phyloP scores from a whole-genome alignment of 164 flowering plant species.

The Euptelea pleiosperma region DNA sequence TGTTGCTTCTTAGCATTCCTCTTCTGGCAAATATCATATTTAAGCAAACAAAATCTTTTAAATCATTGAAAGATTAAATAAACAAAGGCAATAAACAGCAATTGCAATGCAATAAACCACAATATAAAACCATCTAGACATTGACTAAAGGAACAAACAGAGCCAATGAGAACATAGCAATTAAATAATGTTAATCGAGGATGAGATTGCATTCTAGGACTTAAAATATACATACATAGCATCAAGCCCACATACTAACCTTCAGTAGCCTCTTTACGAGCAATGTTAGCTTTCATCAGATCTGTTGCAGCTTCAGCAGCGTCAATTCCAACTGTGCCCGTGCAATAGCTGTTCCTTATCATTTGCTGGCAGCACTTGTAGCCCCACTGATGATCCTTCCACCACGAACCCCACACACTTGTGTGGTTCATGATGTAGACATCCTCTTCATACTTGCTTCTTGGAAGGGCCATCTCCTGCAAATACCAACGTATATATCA shows the following conservation, averaged over 20 bases:
- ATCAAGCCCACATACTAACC: constrained; percentile 34
- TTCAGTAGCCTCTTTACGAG: constrained; percentile 71
- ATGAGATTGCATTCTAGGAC: too few species aligned
- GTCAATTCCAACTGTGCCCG: constrained; percentile 85
- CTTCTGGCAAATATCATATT: too few species aligned
- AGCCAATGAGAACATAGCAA: too few species aligned
- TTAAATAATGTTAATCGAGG: too few species aligned
- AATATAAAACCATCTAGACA: too few species aligned
- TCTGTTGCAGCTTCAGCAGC: constrained; percentile 80
- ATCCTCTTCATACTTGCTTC: constrained; percentile 94
- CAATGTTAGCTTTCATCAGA: constrained; percentile 78
- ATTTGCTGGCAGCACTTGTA: constrained; percentile 86
- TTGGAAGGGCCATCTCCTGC: constrained; percentile 68
- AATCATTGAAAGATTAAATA: background rate
- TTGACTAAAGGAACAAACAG: too few species aligned
- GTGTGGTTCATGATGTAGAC: constrained; percentile 80
- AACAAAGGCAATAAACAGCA: background rate
- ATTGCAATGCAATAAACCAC: background rate
- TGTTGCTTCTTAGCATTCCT: too few species aligned
- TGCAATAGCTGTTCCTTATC: constrained; percentile 81
- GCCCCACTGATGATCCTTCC: constrained; percentile 98
- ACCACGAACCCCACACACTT: constrained; percentile 96
- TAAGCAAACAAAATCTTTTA: too few species aligned
- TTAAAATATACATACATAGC: background rate
- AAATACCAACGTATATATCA: constrained; percentile 5